These are phyloP conservation scores for Sordariomycetes sp. DNA, from an alignment of 2,329 filamentous ascomycete genomes.

Conservation along the genomic window DNA sequence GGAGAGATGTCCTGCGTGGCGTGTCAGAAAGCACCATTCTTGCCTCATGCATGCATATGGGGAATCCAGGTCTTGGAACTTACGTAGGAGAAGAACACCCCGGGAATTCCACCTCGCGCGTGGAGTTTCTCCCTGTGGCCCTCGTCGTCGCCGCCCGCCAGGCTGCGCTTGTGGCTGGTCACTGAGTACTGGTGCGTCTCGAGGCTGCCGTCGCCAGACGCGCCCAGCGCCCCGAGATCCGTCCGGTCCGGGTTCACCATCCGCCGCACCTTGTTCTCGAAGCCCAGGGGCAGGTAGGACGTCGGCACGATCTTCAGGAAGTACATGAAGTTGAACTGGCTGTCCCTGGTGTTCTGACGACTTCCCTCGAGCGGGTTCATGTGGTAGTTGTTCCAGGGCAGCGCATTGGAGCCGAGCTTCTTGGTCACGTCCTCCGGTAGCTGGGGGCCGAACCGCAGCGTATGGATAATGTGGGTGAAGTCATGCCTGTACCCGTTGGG, in stretches of 20 bases:
- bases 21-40: conserved; percentile 9
- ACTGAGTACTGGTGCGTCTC: conserved; percentile 99
- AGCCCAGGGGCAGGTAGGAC: conserved; percentile 85
- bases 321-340: conserved; percentile 96
- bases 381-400: conserved; percentile 79
- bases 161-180: conserved; percentile 86
- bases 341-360: conserved; percentile 65
- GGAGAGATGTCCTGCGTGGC: conserved; percentile 76
- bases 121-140: conserved; percentile 86
- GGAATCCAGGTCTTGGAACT: conserved; percentile 26
- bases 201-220: conserved; percentile 63
- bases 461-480: conserved; percentile 82
- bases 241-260: conserved; percentile 34
- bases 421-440: conserved; percentile 61
- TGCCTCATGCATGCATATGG: too few species aligned
- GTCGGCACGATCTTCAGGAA: conserved; percentile 98
- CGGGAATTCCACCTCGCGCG: conserved; percentile 83
- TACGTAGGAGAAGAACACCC: conserved; percentile 97
- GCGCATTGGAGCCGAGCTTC: conserved; percentile 40
- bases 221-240: conserved; percentile 59
- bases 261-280: conserved; percentile 49
- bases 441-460: conserved; percentile 85
- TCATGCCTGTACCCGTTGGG: conserved; percentile 54
- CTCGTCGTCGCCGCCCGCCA: conserved; percentile 73
- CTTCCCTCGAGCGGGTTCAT: conserved; percentile 81